Conservation (phyloP, 129 eudicot species). For the Scalesia atractyloides region DNA sequence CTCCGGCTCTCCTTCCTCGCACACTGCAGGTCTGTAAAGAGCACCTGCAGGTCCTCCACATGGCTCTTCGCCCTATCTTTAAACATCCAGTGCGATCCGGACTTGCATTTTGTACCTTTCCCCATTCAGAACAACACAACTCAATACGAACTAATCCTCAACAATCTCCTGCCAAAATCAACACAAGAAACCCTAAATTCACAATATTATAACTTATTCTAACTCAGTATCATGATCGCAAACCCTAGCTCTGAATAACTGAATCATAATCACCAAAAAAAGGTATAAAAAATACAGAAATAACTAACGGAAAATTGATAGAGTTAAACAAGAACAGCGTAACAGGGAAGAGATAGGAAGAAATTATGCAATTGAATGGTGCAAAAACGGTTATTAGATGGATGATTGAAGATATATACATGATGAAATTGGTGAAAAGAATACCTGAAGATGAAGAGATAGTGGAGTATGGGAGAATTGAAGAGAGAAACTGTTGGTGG, state of each 20-base stretch:
- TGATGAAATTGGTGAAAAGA: conserved; percentile 7
- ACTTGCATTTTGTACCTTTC: conserved; percentile 73
- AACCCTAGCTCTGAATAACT: conserved; percentile 26
- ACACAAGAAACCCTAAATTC: conserved; percentile 14
- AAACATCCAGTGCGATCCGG: conserved; percentile 78
- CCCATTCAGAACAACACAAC: conserved; percentile 51
- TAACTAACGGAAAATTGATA: too few species aligned
- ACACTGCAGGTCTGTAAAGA: conserved; percentile 79
- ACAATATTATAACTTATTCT: conserved; percentile 4
- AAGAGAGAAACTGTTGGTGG: background rate
- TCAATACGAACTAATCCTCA: conserved; percentile 22
- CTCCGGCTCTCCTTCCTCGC: conserved; percentile 94
- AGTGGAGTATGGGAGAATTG: conserved; percentile 3
- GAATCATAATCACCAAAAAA: background rate
- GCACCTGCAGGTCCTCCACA: conserved; percentile 88
- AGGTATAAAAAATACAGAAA: too few species aligned
- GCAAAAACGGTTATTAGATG: too few species aligned
- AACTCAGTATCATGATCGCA: conserved; percentile 25
- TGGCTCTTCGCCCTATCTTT: conserved; percentile 92
- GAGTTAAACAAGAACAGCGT: too few species aligned
- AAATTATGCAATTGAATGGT: too few species aligned
- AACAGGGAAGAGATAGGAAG: too few species aligned
- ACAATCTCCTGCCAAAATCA: conserved; percentile 32
- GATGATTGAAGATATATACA: too few species aligned
- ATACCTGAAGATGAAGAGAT: background rate